Evolutionary conservation across 495 filamentous ascomycete genomes (phyloP).

Genomic region (Penicillium nucicola): DNA sequence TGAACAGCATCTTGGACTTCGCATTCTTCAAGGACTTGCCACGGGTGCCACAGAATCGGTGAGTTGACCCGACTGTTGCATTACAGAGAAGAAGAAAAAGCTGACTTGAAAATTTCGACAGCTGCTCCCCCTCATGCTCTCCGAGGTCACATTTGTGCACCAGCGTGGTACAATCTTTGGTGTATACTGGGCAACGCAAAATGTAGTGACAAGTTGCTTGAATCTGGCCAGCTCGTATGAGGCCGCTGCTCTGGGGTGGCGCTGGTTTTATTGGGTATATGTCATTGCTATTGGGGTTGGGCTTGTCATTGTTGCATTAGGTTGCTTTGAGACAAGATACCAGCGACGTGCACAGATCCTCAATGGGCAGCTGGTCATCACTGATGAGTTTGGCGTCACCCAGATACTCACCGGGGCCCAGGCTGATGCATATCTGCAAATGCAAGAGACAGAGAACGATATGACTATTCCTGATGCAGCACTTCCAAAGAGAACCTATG

Average conservation of each 20-base stretch:
- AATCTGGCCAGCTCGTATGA: conserved; percentile 33
- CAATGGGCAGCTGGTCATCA: conserved; percentile 28
- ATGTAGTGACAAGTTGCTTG: conserved; percentile 25
- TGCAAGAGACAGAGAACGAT: conserved; percentile 2
- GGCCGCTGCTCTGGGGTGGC: conserved; percentile 29
- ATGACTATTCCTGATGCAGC: conserved; percentile 7
- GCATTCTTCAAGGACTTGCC: conserved; percentile 33
- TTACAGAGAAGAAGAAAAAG: no score
- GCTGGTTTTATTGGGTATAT: conserved; percentile 41
- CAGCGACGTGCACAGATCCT: conserved; percentile 19
- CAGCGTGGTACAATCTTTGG: conserved; percentile 29
- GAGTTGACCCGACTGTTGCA: not conserved
- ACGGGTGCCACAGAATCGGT: conserved; percentile 36
- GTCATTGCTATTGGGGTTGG: conserved; percentile 29
- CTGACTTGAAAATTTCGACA: not conserved
- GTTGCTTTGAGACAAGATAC: conserved; percentile 30
- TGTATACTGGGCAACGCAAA: conserved; percentile 35
- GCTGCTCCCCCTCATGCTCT: conserved; percentile 33
- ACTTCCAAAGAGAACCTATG: conserved; percentile 25
- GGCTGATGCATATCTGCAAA: conserved; percentile 8
- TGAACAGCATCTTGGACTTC: conserved; percentile 27
- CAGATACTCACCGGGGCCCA: conserved; percentile 14
- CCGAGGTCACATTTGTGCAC: conserved; percentile 34
- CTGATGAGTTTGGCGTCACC: conserved; percentile 38
- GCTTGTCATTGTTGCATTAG: conserved; percentile 27